phyloP scores from a whole-genome alignment of 2,329 filamentous ascomycete species.

The Paracamarosporium sp. region DNA sequence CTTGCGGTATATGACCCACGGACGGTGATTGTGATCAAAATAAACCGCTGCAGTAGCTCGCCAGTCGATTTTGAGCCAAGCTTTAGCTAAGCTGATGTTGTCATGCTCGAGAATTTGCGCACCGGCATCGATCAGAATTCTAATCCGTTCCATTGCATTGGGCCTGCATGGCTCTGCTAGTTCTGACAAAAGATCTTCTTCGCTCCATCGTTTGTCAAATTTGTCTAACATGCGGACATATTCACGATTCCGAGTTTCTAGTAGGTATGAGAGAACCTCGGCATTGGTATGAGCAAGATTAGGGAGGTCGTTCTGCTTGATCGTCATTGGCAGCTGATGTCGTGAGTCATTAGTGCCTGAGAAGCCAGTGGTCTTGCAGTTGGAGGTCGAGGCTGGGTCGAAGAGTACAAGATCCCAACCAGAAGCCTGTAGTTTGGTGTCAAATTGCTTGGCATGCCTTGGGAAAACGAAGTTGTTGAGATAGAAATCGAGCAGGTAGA shows the following conservation, averaged over 20 bases:
- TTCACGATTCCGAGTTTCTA: constrained; percentile 58
- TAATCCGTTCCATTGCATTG: constrained; percentile 43
- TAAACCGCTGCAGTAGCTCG: constrained; percentile 60
- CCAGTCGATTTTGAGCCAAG: constrained; percentile 59
- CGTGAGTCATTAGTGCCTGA: constrained; percentile 74
- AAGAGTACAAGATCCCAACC: constrained; percentile 71
- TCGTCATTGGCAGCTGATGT: constrained; percentile 65
- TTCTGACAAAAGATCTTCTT: constrained; percentile 53
- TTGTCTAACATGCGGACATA: constrained; percentile 50
- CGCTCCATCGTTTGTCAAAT: constrained; percentile 50
- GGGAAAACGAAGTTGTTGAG: constrained; percentile 71
- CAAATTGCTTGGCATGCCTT: constrained; percentile 68
- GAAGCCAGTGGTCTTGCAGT: constrained; percentile 68
- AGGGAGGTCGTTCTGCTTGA: constrained; percentile 66
- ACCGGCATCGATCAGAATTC: constrained; percentile 69
- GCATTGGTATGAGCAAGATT: constrained; percentile 67
- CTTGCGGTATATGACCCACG: constrained; percentile 53
- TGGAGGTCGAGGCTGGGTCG: constrained; percentile 10
- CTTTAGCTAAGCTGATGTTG: constrained; percentile 57
- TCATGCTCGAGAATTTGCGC: constrained; percentile 69
- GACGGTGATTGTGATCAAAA: constrained; percentile 57
- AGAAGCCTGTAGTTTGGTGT: constrained; percentile 67
- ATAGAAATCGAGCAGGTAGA: constrained; percentile 68
- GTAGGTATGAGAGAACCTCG: constrained; percentile 65
- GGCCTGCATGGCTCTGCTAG: constrained; percentile 37